Conservation (phyloP, 2,329 filamentous ascomycete genomes). For the Cladorrhinum sp. region DNA sequence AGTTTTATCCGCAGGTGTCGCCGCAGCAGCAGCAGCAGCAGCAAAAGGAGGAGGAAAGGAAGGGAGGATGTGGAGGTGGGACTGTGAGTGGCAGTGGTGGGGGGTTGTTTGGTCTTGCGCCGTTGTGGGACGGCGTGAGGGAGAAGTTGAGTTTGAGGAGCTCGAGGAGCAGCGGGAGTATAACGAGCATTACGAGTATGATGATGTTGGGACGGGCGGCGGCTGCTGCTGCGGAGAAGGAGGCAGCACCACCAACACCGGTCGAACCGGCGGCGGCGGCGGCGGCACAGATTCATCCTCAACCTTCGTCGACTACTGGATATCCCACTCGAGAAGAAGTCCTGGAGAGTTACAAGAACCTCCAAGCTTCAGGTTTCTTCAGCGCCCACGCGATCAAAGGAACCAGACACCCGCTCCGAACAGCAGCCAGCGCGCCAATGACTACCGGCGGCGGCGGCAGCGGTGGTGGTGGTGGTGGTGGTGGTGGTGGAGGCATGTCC, state of each 20-base stretch:
- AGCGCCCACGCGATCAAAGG: slow-evolving; percentile 56
- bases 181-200: slow-evolving; percentile 16
- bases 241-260: not conserved
- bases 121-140: slow-evolving; percentile 34
- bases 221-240: not conserved
- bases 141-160: slow-evolving; percentile 31
- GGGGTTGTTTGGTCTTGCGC: slow-evolving; percentile 28
- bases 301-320: slow-evolving; percentile 29
- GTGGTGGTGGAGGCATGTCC: not conserved
- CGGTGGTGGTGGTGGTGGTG: not conserved
- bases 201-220: slow-evolving; percentile 7
- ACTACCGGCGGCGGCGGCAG: not conserved
- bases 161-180: slow-evolving; percentile 26
- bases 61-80: slow-evolving; percentile 7
- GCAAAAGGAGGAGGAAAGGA: slow-evolving; percentile 5
- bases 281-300: not conserved
- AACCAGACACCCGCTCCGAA: slow-evolving; percentile 44
- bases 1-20: not conserved
- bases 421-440: slow-evolving; percentile 4
- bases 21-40: not conserved
- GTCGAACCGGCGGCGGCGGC: not conserved
- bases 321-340: slow-evolving; percentile 47
- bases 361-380: slow-evolving; percentile 58
- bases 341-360: slow-evolving; percentile 53
- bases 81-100: slow-evolving; percentile 18